A percentile compares a stretch with the other conserved stretches of the same genome.
These are phyloP conservation scores for Somion occarium DNA, from an alignment of 1,284 basidiomycete species.

Conservation along the genomic window DNA sequence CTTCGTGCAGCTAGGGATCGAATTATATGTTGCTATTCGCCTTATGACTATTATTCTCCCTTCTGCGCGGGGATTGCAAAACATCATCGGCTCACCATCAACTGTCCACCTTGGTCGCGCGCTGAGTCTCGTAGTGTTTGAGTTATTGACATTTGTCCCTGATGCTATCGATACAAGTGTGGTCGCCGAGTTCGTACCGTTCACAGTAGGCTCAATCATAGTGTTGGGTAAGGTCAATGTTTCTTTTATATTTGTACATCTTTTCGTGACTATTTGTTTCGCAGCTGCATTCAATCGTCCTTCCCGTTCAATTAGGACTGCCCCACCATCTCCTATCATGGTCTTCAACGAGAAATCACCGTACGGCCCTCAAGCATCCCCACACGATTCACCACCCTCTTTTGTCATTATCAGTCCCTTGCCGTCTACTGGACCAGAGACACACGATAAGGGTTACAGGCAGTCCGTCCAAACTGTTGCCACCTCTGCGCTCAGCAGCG, in stretches of 20 bases:
- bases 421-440: background rate
- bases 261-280: background rate
- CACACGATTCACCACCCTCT: background rate
- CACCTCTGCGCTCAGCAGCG: background rate
- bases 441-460: background rate
- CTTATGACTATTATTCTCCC: constrained; percentile 29
- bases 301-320: background rate
- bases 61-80: constrained; percentile 22
- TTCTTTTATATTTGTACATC: background rate
- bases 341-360: background rate
- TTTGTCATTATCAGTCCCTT: background rate
- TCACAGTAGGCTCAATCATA: constrained; percentile 41
- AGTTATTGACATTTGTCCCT: constrained; percentile 41
- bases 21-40: constrained; percentile 38
- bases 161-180: constrained; percentile 32
- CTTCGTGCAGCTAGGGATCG: constrained; percentile 36
- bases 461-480: background rate
- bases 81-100: constrained; percentile 16
- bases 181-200: constrained; percentile 43
- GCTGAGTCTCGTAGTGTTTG: constrained; percentile 40
- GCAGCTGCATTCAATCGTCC: constrained; percentile 21
- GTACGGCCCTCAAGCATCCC: background rate
- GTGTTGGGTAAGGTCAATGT: constrained; percentile 33
- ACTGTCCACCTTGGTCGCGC: constrained; percentile 31
- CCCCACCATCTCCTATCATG: background rate